A percentile compares a stretch with the other conserved stretches of the same genome.
Conservation (phyloP, 805 yeast species). For the Candida silvatica region DNA sequence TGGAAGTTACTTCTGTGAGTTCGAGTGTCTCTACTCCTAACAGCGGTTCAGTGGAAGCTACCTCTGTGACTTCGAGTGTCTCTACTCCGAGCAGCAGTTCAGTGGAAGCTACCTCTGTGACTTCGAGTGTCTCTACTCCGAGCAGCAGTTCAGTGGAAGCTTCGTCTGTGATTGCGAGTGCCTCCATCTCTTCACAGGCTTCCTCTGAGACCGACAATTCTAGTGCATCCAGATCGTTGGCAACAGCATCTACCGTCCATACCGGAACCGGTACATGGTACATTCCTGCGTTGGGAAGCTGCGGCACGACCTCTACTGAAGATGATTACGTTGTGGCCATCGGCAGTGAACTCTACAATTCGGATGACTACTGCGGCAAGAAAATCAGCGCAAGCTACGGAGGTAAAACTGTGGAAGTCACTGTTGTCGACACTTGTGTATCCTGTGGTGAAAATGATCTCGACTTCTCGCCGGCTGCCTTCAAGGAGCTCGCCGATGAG, state of each 20-base stretch:
- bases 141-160: no score
- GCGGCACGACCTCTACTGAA: slow-evolving; percentile 35
- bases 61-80: no score
- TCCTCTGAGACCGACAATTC: no score
- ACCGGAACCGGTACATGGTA: slow-evolving; percentile 45
- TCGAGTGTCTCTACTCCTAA: no score
- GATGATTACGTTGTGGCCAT: slow-evolving; percentile 41
- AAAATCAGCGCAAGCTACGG: slow-evolving; percentile 35
- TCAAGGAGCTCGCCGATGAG: slow-evolving; percentile 34
- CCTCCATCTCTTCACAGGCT: no score
- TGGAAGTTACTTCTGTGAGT: no score
- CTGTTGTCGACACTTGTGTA: slow-evolving; percentile 45
- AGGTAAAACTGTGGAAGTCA: slow-evolving; percentile 42
- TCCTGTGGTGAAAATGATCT: slow-evolving; percentile 38
- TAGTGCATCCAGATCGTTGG: no score
- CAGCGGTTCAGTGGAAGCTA: no score
- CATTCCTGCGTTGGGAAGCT: slow-evolving; percentile 37
- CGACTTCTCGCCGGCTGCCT: slow-evolving; percentile 50
- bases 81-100: no score
- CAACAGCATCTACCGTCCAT: slow-evolving; percentile 5
- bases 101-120: no score
- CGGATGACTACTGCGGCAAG: slow-evolving; percentile 39
- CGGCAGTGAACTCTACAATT: slow-evolving; percentile 31
- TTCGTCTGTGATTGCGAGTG: no score
- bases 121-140: no score